Percentiles rank a stretch among this genome's conserved stretches.
phyloP scores from a whole-genome alignment of 306 rosid genomes.

The Potentilla sterilis region DNA sequence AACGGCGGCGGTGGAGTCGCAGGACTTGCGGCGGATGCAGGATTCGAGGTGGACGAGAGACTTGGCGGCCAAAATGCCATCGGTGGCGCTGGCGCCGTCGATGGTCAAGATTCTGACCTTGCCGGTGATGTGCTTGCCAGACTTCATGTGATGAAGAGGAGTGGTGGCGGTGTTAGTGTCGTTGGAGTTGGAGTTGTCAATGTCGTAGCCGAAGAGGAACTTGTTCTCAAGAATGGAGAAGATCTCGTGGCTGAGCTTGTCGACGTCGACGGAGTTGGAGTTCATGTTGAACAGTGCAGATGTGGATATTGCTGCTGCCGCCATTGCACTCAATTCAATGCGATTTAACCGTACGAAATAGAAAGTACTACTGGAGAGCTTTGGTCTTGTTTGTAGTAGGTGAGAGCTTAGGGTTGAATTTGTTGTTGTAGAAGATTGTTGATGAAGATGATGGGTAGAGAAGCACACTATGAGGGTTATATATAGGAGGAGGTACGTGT shows the following conservation, averaged over 20 bases:
- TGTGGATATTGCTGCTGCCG: conserved; percentile 44
- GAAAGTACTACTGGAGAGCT: conserved; percentile 1
- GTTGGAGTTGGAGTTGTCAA: no score
- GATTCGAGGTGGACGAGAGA: conserved; percentile 68
- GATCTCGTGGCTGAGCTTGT: conserved; percentile 88
- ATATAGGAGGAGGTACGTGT: conserved; percentile 18
- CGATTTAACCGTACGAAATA: neutral
- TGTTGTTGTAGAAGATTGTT: neutral
- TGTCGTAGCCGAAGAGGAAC: conserved; percentile 71
- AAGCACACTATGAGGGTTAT: neutral
- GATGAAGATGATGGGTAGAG: conserved; percentile 37
- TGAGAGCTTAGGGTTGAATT: neutral
- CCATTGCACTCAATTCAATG: conserved; percentile 42
- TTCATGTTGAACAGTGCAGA: conserved; percentile 43
- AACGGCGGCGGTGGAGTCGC: conserved; percentile 48
- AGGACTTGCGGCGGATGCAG: conserved; percentile 56
- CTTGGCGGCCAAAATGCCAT: conserved; percentile 79
- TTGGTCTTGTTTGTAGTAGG: neutral
- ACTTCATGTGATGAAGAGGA: conserved; percentile 25
- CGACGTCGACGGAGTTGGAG: conserved; percentile 40
- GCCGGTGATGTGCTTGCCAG: conserved; percentile 35
- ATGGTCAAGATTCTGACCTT: conserved; percentile 79
- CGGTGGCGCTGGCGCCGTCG: conserved; percentile 81
- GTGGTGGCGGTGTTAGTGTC: neutral
- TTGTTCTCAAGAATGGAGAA: conserved; percentile 85